Percentiles rank a stretch among this genome's conserved stretches.
These are phyloP conservation scores for Colletotrichum zoysiae DNA, from an alignment of 2,329 filamentous ascomycete species.

Conservation along the genomic window DNA sequence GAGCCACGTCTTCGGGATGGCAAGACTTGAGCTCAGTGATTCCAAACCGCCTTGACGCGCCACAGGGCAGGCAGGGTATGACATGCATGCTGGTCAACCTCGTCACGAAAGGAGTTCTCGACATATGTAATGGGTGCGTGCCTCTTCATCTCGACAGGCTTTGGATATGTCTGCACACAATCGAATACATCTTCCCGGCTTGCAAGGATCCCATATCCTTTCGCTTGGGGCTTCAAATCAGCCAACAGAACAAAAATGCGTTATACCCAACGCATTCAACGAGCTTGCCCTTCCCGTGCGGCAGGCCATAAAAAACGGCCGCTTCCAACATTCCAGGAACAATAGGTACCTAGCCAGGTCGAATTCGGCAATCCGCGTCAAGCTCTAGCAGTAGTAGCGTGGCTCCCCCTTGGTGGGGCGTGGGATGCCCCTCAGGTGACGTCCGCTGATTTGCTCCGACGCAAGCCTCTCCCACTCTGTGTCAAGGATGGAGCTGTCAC, in stretches of 20 bases:
- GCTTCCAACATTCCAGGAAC: slow-evolving; percentile 38
- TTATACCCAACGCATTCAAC: slow-evolving; percentile 4
- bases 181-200: slow-evolving; percentile 5
- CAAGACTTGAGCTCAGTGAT: slow-evolving; percentile 3
- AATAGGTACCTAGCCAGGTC: slow-evolving; percentile 29
- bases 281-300: slow-evolving; percentile 13
- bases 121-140: background rate
- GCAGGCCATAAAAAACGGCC: slow-evolving; percentile 25
- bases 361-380: slow-evolving; percentile 41
- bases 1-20: slow-evolving; percentile 2
- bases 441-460: slow-evolving; percentile 41
- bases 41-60: slow-evolving; percentile 13
- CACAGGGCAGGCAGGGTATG: background rate
- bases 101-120: background rate
- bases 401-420: slow-evolving; percentile 34
- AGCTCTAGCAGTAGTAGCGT: slow-evolving; percentile 36
- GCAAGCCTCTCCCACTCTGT: slow-evolving; percentile 40
- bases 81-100: slow-evolving; percentile 10
- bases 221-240: background rate
- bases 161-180: background rate
- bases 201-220: slow-evolving; percentile 7
- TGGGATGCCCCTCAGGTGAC: slow-evolving; percentile 38
- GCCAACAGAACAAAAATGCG: slow-evolving; percentile 4
- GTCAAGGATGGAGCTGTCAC: slow-evolving; percentile 42
- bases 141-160: background rate